These are phyloP conservation scores for Yarrowia alimentaria DNA, from an alignment of 805 yeast species.

Conservation along the genomic window DNA sequence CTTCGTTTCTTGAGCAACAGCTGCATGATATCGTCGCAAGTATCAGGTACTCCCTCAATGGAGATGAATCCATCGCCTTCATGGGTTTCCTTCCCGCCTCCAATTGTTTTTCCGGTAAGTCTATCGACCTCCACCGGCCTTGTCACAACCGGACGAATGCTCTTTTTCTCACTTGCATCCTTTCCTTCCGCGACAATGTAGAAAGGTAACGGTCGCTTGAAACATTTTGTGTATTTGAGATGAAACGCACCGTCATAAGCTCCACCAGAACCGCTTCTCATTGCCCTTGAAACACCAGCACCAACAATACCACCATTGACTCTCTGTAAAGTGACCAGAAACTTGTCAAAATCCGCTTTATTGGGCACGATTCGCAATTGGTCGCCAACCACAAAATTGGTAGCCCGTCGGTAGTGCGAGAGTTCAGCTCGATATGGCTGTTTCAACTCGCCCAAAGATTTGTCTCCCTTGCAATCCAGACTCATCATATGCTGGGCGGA, in stretches of 20 bases:
- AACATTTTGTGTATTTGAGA: constrained; percentile 4
- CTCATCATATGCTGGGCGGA: neutral
- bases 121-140: too few relatives aligned
- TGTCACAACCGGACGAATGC: too few relatives aligned
- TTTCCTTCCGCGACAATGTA: neutral
- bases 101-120: too few relatives aligned
- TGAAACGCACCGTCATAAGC: constrained; percentile 9
- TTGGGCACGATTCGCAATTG: neutral
- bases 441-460: neutral
- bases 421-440: constrained; percentile 13
- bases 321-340: neutral
- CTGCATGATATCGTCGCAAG: neutral
- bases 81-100: neutral
- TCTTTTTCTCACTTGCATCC: neutral
- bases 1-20: neutral
- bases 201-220: neutral
- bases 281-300: too few relatives aligned
- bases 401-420: neutral
- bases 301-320: too few relatives aligned
- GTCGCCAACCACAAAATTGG: constrained; percentile 2
- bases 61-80: neutral
- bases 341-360: constrained; percentile 12
- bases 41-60: neutral
- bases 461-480: constrained; percentile 4
- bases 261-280: too few relatives aligned